These are phyloP conservation scores for Colletotrichum godetiae DNA, from an alignment of 2,329 filamentous ascomycete genomes.

Conservation along the genomic window DNA sequence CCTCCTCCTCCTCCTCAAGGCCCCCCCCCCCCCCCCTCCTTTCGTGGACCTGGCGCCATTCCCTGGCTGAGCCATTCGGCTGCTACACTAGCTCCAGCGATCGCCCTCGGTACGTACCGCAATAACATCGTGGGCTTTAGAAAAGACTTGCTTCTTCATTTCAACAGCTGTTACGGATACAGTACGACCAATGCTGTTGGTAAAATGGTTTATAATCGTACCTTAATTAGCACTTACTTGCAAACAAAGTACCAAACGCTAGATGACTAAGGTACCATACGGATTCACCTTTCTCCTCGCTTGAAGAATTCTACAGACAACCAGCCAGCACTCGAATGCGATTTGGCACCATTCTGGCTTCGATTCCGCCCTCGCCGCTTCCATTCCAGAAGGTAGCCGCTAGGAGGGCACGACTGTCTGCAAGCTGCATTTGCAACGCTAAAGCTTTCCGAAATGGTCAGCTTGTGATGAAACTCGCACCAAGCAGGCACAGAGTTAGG, in stretches of 20 bases:
- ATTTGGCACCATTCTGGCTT: background rate
- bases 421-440: slow-evolving; percentile 12
- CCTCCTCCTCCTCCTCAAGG: background rate
- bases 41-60: slow-evolving; percentile 17
- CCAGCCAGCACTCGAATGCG: background rate
- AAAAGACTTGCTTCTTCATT: slow-evolving; percentile 25
- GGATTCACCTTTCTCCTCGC: background rate
- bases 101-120: slow-evolving; percentile 31
- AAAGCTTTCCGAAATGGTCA: background rate
- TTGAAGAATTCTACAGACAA: background rate
- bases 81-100: slow-evolving; percentile 26
- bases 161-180: slow-evolving; percentile 26
- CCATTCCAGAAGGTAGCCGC: slow-evolving; percentile 11
- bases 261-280: too few relatives aligned
- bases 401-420: slow-evolving; percentile 5
- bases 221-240: background rate
- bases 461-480: slow-evolving; percentile 4
- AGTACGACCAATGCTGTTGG: slow-evolving; percentile 5
- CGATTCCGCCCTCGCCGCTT: slow-evolving; percentile 8
- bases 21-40: background rate
- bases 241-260: too few relatives aligned
- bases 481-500: background rate
- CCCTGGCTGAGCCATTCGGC: slow-evolving; percentile 27
- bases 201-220: background rate
- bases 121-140: background rate